phyloP scores from a whole-genome alignment of 164 flowering plant genomes.

The Cinnamomum micranthum region DNA sequence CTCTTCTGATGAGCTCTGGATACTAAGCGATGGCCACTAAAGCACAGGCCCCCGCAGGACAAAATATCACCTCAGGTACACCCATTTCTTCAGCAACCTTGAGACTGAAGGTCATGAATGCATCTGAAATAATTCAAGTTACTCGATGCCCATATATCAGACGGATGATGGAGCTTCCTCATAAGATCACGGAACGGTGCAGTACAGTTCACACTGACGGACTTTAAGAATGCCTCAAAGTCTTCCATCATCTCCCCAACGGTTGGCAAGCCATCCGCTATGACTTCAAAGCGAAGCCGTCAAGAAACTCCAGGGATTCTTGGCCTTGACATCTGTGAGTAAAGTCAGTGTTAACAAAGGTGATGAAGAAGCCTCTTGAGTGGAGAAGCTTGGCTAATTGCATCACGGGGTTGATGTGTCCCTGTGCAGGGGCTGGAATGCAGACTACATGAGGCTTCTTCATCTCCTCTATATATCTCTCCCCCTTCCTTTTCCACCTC shows the following conservation, averaged over 20 bases:
- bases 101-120: conserved; percentile 36
- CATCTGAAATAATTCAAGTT: conserved; percentile 40
- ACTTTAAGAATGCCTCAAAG: not conserved
- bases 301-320: not conserved
- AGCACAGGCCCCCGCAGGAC: conserved; percentile 39
- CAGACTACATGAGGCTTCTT: conserved; percentile 10
- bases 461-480: not conserved
- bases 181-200: conserved; percentile 31
- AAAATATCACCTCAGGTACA: conserved; percentile 31
- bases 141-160: conserved; percentile 32
- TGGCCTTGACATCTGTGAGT: not conserved
- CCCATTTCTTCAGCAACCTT: conserved; percentile 38
- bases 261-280: not conserved
- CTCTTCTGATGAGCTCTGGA: conserved; percentile 26
- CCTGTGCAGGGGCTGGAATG: conserved; percentile 16
- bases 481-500: too few relatives aligned
- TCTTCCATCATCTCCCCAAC: not conserved
- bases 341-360: conserved; percentile 27
- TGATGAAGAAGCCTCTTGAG: conserved; percentile 27
- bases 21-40: conserved; percentile 29
- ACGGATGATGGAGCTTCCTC: conserved; percentile 16
- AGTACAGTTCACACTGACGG: conserved; percentile 13
- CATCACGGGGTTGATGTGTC: conserved; percentile 33
- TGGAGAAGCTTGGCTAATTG: not conserved
- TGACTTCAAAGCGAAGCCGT: not conserved